A percentile compares a stretch with the other conserved stretches of the same genome.
Conservation (phyloP, 2,329 filamentous ascomycete species). For the Aspergillus fijiensis region DNA sequence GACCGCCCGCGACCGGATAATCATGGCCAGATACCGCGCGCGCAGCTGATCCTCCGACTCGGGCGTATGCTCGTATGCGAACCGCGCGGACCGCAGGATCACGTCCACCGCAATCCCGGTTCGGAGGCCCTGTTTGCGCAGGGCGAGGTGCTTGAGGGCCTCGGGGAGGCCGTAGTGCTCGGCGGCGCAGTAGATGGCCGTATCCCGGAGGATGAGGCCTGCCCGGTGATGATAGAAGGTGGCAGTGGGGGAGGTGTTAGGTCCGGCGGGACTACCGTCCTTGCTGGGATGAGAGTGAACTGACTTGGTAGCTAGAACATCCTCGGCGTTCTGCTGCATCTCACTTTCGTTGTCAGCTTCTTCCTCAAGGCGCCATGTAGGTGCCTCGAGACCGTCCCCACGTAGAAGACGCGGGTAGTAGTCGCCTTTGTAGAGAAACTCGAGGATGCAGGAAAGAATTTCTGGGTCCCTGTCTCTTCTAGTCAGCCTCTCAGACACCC, state of each 20-base stretch:
- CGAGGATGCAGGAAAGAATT: conserved; percentile 88
- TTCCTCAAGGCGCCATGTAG: neutral
- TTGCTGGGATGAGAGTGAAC: conserved; percentile 86
- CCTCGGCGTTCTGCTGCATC: conserved; percentile 64
- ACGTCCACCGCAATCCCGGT: conserved; percentile 87
- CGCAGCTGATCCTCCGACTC: conserved; percentile 89
- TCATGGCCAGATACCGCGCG: conserved; percentile 94
- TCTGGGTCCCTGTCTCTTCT: conserved; percentile 71
- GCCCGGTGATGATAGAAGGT: conserved; percentile 73
- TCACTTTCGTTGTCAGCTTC: neutral
- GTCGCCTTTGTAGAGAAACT: conserved; percentile 96
- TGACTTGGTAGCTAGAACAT: conserved; percentile 61
- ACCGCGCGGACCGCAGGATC: conserved; percentile 88
- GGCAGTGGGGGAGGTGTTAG: conserved; percentile 69
- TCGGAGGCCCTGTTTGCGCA: conserved; percentile 93
- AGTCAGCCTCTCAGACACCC: neutral
- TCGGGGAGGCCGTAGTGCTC: conserved; percentile 89
- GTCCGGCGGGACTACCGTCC: conserved; percentile 56
- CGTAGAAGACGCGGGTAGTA: conserved; percentile 75
- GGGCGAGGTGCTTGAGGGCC: conserved; percentile 76
- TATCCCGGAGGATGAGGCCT: conserved; percentile 82
- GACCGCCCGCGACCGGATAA: conserved; percentile 94
- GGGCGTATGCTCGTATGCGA: conserved; percentile 92
- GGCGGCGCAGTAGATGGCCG: conserved; percentile 89
- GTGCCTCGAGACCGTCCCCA: neutral